Evolutionary conservation across 352 stramenopile species (phyloP).

Genomic region (Phytopythium aichiense): DNA sequence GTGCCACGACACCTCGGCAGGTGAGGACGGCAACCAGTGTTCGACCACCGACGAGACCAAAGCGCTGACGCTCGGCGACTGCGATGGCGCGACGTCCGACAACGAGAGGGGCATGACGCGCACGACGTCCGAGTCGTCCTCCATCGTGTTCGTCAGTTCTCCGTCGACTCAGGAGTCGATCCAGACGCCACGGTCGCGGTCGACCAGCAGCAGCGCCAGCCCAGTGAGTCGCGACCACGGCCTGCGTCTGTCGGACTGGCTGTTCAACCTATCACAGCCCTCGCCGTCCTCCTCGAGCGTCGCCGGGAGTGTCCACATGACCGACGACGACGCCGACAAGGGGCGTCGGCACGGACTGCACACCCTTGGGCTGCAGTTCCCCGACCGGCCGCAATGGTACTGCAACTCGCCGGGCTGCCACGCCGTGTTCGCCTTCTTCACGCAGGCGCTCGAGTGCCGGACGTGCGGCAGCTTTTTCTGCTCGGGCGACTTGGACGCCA

Average conservation of each 20-base stretch:
- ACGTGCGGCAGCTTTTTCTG: slow-evolving; percentile 59
- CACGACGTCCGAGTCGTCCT: slow-evolving; percentile 40
- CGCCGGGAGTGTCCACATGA: not conserved
- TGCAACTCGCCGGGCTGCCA: slow-evolving; percentile 63
- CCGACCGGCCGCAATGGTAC: slow-evolving; percentile 64
- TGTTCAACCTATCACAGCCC: not conserved
- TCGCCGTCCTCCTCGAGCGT: not conserved
- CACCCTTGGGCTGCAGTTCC: slow-evolving; percentile 35
- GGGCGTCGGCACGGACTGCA: slow-evolving; percentile 5
- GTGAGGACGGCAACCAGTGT: slow-evolving; percentile 6
- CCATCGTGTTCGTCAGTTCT: slow-evolving; percentile 45
- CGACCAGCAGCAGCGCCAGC: not conserved
- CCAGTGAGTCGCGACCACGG: not conserved
- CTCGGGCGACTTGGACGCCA: slow-evolving; percentile 36
- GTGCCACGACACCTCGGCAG: not conserved
- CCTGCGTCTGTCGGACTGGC: slow-evolving; percentile 2
- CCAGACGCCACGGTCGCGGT: slow-evolving; percentile 15
- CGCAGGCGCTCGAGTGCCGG: slow-evolving; percentile 40
- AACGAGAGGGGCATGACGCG: slow-evolving; percentile 14
- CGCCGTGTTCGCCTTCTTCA: slow-evolving; percentile 64
- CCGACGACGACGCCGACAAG: not conserved
- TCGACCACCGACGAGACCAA: not conserved
- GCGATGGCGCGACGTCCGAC: not conserved
- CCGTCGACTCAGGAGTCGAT: slow-evolving; percentile 21
- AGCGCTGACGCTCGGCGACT: not conserved